Evolutionary conservation across 345 rosid genomes (phyloP).

Genomic region (Acer negundo): DNA sequence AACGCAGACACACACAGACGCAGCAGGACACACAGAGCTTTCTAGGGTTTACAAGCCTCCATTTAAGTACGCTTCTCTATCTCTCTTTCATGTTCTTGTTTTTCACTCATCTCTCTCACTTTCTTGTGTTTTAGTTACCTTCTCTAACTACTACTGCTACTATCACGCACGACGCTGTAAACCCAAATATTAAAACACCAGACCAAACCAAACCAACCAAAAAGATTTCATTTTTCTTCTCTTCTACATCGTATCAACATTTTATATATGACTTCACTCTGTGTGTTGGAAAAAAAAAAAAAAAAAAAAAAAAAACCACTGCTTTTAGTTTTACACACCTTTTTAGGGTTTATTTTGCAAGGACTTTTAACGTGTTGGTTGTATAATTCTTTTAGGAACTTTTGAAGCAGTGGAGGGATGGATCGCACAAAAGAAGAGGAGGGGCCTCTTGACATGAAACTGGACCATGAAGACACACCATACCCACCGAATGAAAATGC

Average conservation of each 20-base stretch:
- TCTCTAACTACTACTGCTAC: background rate
- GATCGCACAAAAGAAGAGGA: slow-evolving; percentile 18
- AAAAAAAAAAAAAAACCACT: background rate
- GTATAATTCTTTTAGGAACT: background rate
- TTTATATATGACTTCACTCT: background rate
- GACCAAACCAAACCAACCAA: background rate
- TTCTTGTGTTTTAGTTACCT: background rate
- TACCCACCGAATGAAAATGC: slow-evolving; percentile 12
- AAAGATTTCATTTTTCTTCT: background rate
- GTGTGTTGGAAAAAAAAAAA: background rate
- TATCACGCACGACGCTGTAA: background rate
- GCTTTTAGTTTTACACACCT: background rate
- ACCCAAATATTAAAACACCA: background rate
- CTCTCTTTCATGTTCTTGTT: background rate
- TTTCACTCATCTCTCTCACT: background rate
- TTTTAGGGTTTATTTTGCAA: background rate
- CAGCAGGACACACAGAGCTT: background rate
- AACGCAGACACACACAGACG: background rate
- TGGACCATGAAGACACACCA: slow-evolving; percentile 6
- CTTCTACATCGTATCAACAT: background rate
- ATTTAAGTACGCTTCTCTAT: background rate
- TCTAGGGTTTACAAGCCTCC: slow-evolving; percentile 4
- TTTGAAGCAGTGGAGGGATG: slow-evolving; percentile 16
- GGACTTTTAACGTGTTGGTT: slow-evolving; percentile 1
- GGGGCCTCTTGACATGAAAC: background rate